phyloP scores from a whole-genome alignment of 768 basidiomycete species.

The Lentinula boryana region DNA sequence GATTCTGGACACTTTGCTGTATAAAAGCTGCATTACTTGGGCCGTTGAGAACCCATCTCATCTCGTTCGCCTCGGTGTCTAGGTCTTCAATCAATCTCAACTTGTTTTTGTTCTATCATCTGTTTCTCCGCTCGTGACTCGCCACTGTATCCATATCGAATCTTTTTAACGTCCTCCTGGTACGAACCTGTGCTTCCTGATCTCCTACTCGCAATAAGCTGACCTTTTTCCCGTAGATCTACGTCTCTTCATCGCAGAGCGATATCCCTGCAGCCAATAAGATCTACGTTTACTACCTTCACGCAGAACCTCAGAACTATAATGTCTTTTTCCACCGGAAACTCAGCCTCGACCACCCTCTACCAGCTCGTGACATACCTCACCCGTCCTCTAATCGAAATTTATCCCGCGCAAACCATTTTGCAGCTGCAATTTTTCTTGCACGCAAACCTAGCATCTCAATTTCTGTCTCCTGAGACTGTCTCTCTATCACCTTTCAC shows the following conservation, averaged over 20 bases:
- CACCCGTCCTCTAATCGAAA: neutral
- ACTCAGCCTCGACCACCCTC: neutral
- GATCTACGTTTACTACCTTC: neutral
- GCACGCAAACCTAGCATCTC: neutral
- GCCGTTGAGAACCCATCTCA: neutral
- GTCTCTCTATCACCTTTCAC: conserved; percentile 2
- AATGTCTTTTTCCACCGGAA: neutral
- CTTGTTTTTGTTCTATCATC: neutral
- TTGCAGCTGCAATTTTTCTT: conserved; percentile 2
- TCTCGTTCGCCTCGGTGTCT: conserved; percentile 2
- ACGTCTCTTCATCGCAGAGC: neutral
- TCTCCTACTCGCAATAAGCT: neutral
- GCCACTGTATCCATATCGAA: neutral
- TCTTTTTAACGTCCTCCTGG: neutral
- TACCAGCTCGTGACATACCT: neutral
- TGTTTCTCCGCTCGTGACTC: neutral
- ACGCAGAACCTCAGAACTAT: neutral
- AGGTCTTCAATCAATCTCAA: neutral
- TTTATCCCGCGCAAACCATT: neutral
- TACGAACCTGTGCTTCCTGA: neutral
- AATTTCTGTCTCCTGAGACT: neutral
- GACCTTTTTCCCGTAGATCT: neutral
- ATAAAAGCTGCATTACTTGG: neutral
- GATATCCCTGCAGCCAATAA: neutral
- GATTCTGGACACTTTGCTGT: neutral